Conservation (phyloP, 2,329 filamentous ascomycete genomes). For the Claviceps sp. region DNA sequence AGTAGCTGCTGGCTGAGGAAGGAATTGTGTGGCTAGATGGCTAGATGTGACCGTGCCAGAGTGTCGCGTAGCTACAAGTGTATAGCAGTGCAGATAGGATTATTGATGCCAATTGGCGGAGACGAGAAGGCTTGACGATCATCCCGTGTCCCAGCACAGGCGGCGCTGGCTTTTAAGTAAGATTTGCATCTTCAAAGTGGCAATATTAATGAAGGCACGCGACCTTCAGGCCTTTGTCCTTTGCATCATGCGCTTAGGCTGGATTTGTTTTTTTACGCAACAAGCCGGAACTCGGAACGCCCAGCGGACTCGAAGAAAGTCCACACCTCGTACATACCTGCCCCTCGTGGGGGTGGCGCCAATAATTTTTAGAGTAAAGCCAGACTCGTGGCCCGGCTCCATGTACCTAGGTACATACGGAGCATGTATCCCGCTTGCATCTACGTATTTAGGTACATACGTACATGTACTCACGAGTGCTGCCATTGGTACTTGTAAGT, state of each 20-base stretch:
- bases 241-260: slow-evolving; percentile 4
- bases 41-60: neutral
- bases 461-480: too few relatives aligned
- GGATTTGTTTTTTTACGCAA: slow-evolving; percentile 2
- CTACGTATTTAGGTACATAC: too few relatives aligned
- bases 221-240: neutral
- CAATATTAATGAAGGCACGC: neutral
- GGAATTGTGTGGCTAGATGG: neutral
- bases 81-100: neutral
- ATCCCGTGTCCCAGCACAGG: neutral
- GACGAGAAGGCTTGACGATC: neutral
- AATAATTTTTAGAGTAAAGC: neutral
- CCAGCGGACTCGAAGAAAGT: slow-evolving; percentile 3
- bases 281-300: neutral
- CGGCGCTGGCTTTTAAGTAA: slow-evolving; percentile 9
- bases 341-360: slow-evolving; percentile 5
- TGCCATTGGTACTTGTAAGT: too few relatives aligned
- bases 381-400: neutral
- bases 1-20: too few relatives aligned
- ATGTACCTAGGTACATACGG: neutral
- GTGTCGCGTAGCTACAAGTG: neutral
- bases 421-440: neutral
- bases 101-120: slow-evolving; percentile 3
- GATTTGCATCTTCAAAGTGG: neutral
- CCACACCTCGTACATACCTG: slow-evolving; percentile 9